A percentile compares a stretch with the other conserved stretches of the same genome.
Conservation (phyloP, 164 flowering plant species). For the Magnolia kwangsiensis region DNA sequence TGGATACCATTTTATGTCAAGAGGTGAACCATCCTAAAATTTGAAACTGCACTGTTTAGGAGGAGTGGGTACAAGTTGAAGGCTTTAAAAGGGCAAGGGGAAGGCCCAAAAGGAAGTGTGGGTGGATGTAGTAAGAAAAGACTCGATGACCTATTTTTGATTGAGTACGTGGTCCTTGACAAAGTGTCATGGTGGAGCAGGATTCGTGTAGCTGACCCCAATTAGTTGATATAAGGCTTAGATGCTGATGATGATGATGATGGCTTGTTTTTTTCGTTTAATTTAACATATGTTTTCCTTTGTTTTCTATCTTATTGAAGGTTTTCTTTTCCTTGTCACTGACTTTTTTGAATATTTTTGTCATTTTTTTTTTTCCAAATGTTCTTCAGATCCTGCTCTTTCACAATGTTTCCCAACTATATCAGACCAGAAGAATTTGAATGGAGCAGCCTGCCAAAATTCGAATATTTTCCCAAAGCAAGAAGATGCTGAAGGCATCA, state of each 20-base stretch:
- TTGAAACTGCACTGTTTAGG: too few relatives aligned
- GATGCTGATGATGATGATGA: too few relatives aligned
- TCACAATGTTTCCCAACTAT: conserved; percentile 26
- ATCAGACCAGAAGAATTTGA: conserved; percentile 18
- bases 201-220: background rate
- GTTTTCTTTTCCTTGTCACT: background rate
- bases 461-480: conserved; percentile 18
- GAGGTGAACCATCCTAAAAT: too few relatives aligned
- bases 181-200: background rate
- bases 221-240: background rate
- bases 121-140: too few relatives aligned
- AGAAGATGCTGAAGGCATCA: conserved; percentile 42
- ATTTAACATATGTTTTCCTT: background rate
- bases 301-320: background rate
- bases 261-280: too few relatives aligned
- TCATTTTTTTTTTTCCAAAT: background rate
- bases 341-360: background rate
- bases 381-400: conserved; percentile 59
- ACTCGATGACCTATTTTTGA: background rate
- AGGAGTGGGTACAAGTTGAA: too few relatives aligned
- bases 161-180: background rate
- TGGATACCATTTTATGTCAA: too few relatives aligned
- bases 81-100: too few relatives aligned
- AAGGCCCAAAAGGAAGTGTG: too few relatives aligned
- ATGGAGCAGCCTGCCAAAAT: conserved; percentile 14